phyloP scores from a whole-genome alignment of 202 grass and related monocot species.

The Brachypodium distachyon region DNA sequence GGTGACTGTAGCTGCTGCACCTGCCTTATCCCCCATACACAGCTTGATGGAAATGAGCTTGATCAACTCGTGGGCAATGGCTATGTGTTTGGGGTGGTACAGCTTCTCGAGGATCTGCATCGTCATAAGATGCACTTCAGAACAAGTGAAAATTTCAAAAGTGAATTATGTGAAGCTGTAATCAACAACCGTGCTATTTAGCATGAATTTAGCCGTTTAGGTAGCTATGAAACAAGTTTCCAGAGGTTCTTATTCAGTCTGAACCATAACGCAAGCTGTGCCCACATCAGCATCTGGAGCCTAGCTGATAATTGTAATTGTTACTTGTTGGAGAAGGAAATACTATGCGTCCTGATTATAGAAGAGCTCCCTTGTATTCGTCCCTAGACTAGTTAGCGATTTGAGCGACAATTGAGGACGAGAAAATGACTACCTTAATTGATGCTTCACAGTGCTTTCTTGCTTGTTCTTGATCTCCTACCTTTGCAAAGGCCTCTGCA shows the following conservation, averaged over 20 bases:
- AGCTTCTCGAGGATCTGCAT: slow-evolving; percentile 77
- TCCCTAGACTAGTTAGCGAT: not conserved
- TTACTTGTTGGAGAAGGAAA: not conserved
- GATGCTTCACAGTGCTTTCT: slow-evolving; percentile 70
- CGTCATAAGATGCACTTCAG: slow-evolving; percentile 5
- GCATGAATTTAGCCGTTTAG: not conserved
- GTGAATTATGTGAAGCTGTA: not conserved
- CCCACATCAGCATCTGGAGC: not conserved
- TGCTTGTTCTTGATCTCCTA: slow-evolving; percentile 53
- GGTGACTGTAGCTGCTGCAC: slow-evolving; percentile 17
- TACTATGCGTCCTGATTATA: not conserved
- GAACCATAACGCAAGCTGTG: not conserved
- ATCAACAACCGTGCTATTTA: not conserved
- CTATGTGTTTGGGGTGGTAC: slow-evolving; percentile 66
- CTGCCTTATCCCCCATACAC: slow-evolving; percentile 24
- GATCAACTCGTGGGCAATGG: slow-evolving; percentile 72
- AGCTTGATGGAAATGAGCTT: slow-evolving; percentile 72
- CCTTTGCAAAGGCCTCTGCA: slow-evolving; percentile 58
- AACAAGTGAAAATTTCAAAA: not conserved
- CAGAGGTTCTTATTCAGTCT: not conserved
- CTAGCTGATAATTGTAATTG: not conserved
- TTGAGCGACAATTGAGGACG: not conserved
- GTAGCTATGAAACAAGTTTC: not conserved
- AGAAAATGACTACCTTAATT: slow-evolving; percentile 47
- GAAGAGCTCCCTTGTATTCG: not conserved